Base-by-base conservation (phyloP, 192 early-diverging fungal species). In the Dimargaris cristalligena region DNA sequence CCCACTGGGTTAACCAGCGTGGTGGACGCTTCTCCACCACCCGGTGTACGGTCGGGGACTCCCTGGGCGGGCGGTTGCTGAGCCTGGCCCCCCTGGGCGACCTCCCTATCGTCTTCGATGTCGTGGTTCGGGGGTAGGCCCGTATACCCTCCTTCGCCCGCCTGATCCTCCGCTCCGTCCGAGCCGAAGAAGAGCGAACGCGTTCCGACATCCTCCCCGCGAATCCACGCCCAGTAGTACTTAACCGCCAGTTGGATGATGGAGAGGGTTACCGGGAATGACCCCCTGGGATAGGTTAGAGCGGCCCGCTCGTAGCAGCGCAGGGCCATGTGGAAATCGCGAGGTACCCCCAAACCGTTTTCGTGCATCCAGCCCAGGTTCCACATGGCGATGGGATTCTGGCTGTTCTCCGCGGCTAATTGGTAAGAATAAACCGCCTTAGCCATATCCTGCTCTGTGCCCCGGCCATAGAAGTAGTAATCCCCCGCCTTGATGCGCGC, bases 361-460 rank as follows among this genome's bases (percentile, higher is more conserved):
- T 98, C 93, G 67, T 94, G 76, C 90, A 98, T 94, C 81, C 84
- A 95, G 3, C 89, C 95, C 1, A 98, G 72, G 62, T 91, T 96
- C 84, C 85, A 98, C 89, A 95, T 92, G 2, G 92, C 95, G 63
- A 95, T 67, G 6, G 86, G 70, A 54, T 80, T 88, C 8, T 60
- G 63, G 33, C 91, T 85, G 23, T 60, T 61, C 30, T 92, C 84
- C 1, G 91, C 88, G 13, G 92, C 89, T 0, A 89, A 72, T 20
- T 76, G 74, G 69, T 98, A 98, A 35, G 89, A 87, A 6, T 83
- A 68, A 0, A 82, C 86, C 0, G 95, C 95, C 55, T 74, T 78
- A 46, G 80, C 80, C 35, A 74, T 78, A 66, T 87, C 83, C 2
- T 70, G 74, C 23, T 63, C 56, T 11, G 75, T 75, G 38, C 91